A percentile compares a stretch with the other conserved stretches of the same genome.
Conservation (phyloP, 495 filamentous ascomycete genomes). For the Bathelium albidoporum region DNA sequence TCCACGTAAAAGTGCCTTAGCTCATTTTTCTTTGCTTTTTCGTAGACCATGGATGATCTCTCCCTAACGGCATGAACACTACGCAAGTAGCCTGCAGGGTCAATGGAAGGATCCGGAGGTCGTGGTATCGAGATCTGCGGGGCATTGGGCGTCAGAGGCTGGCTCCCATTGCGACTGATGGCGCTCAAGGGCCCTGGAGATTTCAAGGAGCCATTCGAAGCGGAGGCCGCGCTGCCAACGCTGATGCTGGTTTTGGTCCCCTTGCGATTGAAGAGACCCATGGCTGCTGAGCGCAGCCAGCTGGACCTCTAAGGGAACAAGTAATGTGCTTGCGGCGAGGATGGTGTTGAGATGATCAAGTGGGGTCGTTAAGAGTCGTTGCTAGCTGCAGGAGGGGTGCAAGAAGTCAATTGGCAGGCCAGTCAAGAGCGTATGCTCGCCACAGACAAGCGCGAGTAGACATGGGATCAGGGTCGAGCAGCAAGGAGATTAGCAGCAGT, state of each 20-base stretch:
- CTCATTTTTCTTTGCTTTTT: constrained; percentile 67
- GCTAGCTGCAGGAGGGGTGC: background rate
- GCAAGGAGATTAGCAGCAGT: background rate
- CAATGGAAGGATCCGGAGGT: constrained; percentile 78
- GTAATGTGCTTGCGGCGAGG: background rate
- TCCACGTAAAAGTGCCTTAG: constrained; percentile 90
- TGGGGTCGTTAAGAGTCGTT: background rate
- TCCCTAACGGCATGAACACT: constrained; percentile 86
- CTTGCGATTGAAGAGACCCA: constrained; percentile 59
- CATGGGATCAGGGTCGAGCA: background rate
- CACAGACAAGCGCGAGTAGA: background rate
- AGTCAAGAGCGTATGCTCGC: background rate
- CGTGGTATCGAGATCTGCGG: constrained; percentile 65
- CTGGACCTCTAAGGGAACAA: background rate
- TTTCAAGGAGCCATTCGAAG: constrained; percentile 45
- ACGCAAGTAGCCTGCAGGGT: constrained; percentile 84
- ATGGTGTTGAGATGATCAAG: background rate
- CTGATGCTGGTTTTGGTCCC: constrained; percentile 43
- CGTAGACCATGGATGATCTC: constrained; percentile 57
- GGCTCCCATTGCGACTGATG: constrained; percentile 26
- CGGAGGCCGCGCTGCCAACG: constrained; percentile 40
- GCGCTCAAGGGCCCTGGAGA: constrained; percentile 35
- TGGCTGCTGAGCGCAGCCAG: constrained; percentile 15
- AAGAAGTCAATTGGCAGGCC: background rate
- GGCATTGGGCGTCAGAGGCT: constrained; percentile 37